Evolutionary conservation across 2,329 filamentous ascomycete genomes (phyloP).

Genomic region (Claviceps lovelessii): DNA sequence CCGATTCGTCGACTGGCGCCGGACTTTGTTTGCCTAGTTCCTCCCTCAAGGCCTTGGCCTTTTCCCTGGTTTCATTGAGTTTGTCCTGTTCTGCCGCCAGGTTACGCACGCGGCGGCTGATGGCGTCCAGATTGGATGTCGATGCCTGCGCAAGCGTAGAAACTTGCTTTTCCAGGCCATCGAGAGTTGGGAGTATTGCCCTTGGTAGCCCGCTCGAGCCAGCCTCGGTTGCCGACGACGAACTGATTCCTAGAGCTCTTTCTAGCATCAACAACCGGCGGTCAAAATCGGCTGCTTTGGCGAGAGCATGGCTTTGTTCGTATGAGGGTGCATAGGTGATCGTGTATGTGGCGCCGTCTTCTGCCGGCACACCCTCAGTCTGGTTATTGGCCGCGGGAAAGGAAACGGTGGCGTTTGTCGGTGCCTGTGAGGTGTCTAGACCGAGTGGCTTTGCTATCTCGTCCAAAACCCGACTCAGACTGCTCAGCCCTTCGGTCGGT

Average conservation of each 20-base stretch:
- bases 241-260: slow-evolving; percentile 63
- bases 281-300: slow-evolving; percentile 79
- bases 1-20: slow-evolving; percentile 37
- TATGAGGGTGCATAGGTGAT: slow-evolving; percentile 50
- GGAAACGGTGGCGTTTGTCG: not conserved
- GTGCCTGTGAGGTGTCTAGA: slow-evolving; percentile 4
- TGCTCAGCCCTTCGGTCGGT: slow-evolving; percentile 31
- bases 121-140: slow-evolving; percentile 57
- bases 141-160: slow-evolving; percentile 58
- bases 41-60: slow-evolving; percentile 48
- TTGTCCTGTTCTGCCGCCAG: slow-evolving; percentile 59
- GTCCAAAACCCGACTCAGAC: slow-evolving; percentile 59
- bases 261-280: slow-evolving; percentile 66
- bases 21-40: slow-evolving; percentile 35
- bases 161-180: slow-evolving; percentile 68
- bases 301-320: slow-evolving; percentile 55
- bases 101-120: slow-evolving; percentile 55
- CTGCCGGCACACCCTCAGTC: slow-evolving; percentile 9
- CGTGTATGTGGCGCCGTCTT: slow-evolving; percentile 40
- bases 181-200: slow-evolving; percentile 70
- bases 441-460: slow-evolving; percentile 34
- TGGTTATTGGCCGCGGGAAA: slow-evolving; percentile 8
- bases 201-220: slow-evolving; percentile 41
- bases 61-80: slow-evolving; percentile 49
- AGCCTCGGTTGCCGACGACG: slow-evolving; percentile 49